Percentiles rank a stretch among this genome's conserved stretches.
These are phyloP conservation scores for Arabidopsis suecica DNA, from an alignment of 345 rosid genomes.

Conservation along the genomic window DNA sequence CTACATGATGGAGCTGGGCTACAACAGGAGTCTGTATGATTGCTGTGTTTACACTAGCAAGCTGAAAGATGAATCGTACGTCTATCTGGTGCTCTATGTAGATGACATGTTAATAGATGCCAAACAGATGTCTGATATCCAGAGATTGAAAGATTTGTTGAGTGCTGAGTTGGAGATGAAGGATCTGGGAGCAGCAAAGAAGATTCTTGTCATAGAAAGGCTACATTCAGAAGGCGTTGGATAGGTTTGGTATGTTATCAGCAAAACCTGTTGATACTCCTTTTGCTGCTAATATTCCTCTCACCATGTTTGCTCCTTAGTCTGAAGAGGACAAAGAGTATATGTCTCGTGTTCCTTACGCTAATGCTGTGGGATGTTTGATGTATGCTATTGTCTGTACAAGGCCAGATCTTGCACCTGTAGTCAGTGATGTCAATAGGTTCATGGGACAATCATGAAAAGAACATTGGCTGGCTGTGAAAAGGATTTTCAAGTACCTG, in stretches of 20 bases:
- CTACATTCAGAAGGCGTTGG: conserved; percentile 6
- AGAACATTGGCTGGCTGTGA: background rate
- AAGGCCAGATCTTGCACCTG: background rate
- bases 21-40: background rate
- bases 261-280: background rate
- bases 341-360: conserved; percentile 14
- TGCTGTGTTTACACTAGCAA: background rate
- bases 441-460: background rate
- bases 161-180: conserved; percentile 16
- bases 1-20: background rate
- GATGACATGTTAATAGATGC: background rate
- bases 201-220: background rate
- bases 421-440: background rate
- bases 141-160: background rate
- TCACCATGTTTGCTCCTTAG: background rate
- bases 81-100: background rate
- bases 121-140: background rate
- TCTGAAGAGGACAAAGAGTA: background rate
- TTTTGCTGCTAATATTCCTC: background rate
- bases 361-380: too few relatives aligned
- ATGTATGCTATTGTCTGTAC: background rate
- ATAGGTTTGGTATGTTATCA: background rate
- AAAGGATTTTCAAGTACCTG: background rate
- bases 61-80: background rate
- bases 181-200: background rate